Evolutionary conservation across 805 yeast genomes (phyloP).

Genomic region (Candida tallmaniae): DNA sequence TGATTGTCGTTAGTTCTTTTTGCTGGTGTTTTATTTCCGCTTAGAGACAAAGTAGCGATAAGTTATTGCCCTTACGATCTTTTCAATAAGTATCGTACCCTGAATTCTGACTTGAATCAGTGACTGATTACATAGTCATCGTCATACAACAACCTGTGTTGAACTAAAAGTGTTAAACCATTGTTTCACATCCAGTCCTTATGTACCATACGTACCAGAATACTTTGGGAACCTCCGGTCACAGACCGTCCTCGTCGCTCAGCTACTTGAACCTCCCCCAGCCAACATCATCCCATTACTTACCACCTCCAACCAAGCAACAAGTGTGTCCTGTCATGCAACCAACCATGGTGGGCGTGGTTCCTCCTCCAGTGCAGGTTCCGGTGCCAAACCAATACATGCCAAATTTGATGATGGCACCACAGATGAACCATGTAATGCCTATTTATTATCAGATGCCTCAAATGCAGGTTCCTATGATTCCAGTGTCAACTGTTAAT

Average conservation of each 20-base stretch:
- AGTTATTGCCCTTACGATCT: too few species aligned
- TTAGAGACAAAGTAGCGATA: too few species aligned
- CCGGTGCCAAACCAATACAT: slow-evolving; percentile 2
- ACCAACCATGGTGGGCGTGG: slow-evolving; percentile 14
- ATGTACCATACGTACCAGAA: slow-evolving; percentile 1
- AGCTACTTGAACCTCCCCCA: slow-evolving; percentile 14
- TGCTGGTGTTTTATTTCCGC: not conserved
- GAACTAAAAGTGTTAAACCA: not conserved
- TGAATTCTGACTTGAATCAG: not conserved
- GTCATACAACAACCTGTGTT: too few species aligned
- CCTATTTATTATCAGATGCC: slow-evolving; percentile 3
- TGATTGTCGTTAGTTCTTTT: not conserved
- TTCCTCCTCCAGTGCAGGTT: slow-evolving; percentile 11
- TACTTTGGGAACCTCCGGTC: slow-evolving; percentile 35
- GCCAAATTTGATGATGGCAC: not conserved
- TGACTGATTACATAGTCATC: not conserved
- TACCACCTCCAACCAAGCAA: slow-evolving; percentile 9
- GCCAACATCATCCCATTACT: slow-evolving; percentile 14
- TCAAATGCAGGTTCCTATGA: not conserved
- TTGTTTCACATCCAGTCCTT: not conserved
- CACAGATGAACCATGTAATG: slow-evolving; percentile 6
- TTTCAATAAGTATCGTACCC: not conserved
- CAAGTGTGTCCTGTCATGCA: slow-evolving; percentile 6
- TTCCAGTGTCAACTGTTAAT: slow-evolving; percentile 8
- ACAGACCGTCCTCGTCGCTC: slow-evolving; percentile 27